Percentiles rank a stretch among this genome's conserved stretches.
Conservation (phyloP, 305 asterid genomes). For the Solanum aculeatissimum region DNA sequence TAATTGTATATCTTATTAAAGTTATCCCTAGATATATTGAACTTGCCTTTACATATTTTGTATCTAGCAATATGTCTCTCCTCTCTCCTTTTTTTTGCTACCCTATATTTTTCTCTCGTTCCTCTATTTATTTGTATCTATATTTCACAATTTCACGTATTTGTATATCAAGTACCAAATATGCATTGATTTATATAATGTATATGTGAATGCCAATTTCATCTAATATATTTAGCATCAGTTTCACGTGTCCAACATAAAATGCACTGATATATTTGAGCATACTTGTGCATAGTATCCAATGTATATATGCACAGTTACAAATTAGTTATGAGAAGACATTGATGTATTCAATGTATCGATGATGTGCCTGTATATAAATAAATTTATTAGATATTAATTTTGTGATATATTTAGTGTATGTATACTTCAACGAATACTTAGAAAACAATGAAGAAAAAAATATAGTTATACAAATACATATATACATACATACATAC, state of each 20-base stretch:
- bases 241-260: background rate
- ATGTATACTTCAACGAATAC: no score
- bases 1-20: background rate
- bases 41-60: background rate
- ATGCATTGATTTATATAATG: background rate
- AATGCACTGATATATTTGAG: background rate
- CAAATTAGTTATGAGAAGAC: background rate
- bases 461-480: background rate
- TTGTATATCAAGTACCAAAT: background rate
- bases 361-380: background rate
- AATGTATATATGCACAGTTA: background rate
- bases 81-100: background rate
- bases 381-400: background rate
- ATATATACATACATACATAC: background rate
- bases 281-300: background rate
- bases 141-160: background rate
- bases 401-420: background rate
- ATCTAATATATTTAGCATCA: background rate
- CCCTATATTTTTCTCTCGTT: background rate
- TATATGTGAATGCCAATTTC: background rate
- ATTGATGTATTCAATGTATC: background rate
- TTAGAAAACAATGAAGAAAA: no score
- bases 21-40: background rate
- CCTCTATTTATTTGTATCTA: background rate
- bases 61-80: background rate